Evolutionary conservation across 2,329 filamentous ascomycete species (phyloP).

Genomic region (Harringtonia aguacate): DNA sequence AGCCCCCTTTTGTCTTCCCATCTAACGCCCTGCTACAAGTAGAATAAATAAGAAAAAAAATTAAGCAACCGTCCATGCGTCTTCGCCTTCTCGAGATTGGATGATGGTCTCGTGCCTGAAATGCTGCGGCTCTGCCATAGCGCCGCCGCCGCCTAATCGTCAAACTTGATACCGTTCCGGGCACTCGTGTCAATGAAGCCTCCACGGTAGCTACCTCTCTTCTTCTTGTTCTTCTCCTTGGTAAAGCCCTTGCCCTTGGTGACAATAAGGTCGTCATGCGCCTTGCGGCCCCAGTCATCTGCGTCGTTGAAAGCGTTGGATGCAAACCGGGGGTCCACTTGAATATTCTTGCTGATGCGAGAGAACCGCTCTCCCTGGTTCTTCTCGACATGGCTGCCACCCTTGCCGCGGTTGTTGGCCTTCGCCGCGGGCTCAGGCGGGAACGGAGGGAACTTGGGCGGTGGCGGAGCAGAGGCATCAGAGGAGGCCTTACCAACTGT

Average conservation of each 20-base stretch:
- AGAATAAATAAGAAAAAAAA: background rate
- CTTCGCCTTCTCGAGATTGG: no score
- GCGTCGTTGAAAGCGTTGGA: slow-evolving; percentile 70
- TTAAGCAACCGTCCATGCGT: background rate
- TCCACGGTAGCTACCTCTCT: slow-evolving; percentile 80
- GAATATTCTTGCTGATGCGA: slow-evolving; percentile 59
- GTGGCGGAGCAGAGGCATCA: slow-evolving; percentile 23
- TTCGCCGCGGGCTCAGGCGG: slow-evolving; percentile 37
- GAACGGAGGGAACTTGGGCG: slow-evolving; percentile 33
- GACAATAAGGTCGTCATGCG: slow-evolving; percentile 77
- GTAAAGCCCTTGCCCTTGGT: slow-evolving; percentile 96
- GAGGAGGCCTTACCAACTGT: slow-evolving; percentile 45
- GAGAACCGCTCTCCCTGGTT: slow-evolving; percentile 62
- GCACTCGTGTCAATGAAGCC: slow-evolving; percentile 75
- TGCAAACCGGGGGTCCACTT: slow-evolving; percentile 56
- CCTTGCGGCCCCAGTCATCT: slow-evolving; percentile 81
- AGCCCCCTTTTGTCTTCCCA: background rate
- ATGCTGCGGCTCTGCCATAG: background rate
- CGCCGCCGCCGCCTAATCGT: slow-evolving; percentile 24
- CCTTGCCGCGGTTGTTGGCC: slow-evolving; percentile 30
- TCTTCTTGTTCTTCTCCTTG: slow-evolving; percentile 99
- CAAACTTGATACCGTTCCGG: slow-evolving; percentile 88
- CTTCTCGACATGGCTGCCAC: slow-evolving; percentile 11
- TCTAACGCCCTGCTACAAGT: background rate
- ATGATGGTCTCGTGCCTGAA: no score